Evolutionary conservation across 73 alveolate species (phyloP).

Genomic region (Halteria grandinella): DNA sequence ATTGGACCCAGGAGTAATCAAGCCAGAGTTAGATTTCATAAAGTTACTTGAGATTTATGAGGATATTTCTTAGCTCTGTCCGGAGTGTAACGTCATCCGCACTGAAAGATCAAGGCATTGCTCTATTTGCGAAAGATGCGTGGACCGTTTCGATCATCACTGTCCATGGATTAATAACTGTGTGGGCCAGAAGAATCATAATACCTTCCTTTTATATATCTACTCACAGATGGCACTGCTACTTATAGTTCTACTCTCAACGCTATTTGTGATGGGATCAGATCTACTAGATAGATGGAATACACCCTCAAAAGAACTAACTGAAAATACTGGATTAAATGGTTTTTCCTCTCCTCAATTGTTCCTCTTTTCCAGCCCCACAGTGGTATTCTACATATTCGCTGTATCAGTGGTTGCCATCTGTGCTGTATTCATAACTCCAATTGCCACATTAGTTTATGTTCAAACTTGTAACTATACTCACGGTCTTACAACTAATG

Average conservation of each 20-base stretch:
- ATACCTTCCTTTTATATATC: slow-evolving; percentile 22
- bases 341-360: neutral
- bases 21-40: neutral
- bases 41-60: neutral
- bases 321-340: neutral
- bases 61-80: slow-evolving; percentile 32
- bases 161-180: slow-evolving; percentile 73
- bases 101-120: slow-evolving; percentile 17
- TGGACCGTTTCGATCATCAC: slow-evolving; percentile 64
- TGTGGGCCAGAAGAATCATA: slow-evolving; percentile 59
- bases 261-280: neutral
- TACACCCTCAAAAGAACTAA: neutral
- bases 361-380: neutral
- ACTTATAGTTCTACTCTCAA: neutral
- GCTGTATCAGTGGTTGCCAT: slow-evolving; percentile 1
- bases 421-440: slow-evolving; percentile 12
- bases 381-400: neutral
- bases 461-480: slow-evolving; percentile 34
- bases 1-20: slow-evolving; percentile 6
- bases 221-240: neutral
- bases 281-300: slow-evolving; percentile 17
- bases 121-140: slow-evolving; percentile 19
- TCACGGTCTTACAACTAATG: slow-evolving; percentile 51
- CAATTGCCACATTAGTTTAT: slow-evolving; percentile 16
- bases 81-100: slow-evolving; percentile 1